These are phyloP conservation scores for Boechera retrofracta DNA, from an alignment of 345 rosid genomes.

Conservation along the genomic window DNA sequence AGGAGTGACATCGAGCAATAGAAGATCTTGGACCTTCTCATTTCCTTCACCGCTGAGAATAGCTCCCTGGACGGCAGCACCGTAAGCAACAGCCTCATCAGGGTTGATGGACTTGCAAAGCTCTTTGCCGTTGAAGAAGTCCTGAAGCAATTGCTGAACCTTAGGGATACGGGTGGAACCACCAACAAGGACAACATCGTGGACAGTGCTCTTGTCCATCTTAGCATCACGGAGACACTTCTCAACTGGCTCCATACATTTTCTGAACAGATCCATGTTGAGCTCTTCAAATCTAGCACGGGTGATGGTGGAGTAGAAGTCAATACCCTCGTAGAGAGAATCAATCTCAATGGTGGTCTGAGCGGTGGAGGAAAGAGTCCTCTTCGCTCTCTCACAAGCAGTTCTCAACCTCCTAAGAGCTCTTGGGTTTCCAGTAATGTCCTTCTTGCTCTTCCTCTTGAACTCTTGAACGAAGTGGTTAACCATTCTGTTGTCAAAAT, in stretches of 20 bases:
- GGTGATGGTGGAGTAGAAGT: constrained; percentile 69
- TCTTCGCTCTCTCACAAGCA: constrained; percentile 71
- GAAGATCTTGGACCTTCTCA: constrained; percentile 87
- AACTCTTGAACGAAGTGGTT: constrained; percentile 77
- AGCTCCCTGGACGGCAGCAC: constrained; percentile 90
- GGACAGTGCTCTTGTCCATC: constrained; percentile 75
- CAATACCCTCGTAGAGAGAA: constrained; percentile 72
- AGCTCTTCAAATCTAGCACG: constrained; percentile 78
- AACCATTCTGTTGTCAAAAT: constrained; percentile 81
- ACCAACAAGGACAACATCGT: constrained; percentile 78
- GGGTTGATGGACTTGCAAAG: constrained; percentile 86
- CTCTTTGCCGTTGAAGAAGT: constrained; percentile 83
- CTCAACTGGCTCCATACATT: constrained; percentile 79
- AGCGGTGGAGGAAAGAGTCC: constrained; percentile 72
- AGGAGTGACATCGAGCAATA: constrained; percentile 75
- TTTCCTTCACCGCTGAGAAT: constrained; percentile 81
- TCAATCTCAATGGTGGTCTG: constrained; percentile 79
- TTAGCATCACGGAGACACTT: constrained; percentile 72
- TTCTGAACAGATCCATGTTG: constrained; percentile 74
- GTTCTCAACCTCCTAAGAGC: constrained; percentile 86
- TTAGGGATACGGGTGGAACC: constrained; percentile 86
- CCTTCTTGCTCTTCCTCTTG: constrained; percentile 76
- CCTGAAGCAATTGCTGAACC: constrained; percentile 76
- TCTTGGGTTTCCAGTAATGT: constrained; percentile 71
- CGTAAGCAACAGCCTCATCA: constrained; percentile 84